Conservation (phyloP, 768 basidiomycete species). For the Scleroderma citrinum region DNA sequence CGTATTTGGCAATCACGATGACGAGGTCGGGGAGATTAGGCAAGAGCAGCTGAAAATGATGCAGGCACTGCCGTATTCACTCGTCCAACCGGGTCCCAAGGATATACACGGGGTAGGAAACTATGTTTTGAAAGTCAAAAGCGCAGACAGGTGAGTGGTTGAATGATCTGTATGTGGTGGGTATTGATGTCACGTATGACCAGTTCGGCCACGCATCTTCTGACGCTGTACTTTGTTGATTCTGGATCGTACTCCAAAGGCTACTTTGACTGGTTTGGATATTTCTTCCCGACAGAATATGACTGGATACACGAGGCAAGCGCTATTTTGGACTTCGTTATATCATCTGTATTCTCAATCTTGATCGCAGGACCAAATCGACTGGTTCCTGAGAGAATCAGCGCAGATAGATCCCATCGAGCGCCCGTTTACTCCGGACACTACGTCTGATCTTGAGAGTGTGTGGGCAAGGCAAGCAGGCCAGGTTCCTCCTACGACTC, state of each 20-base stretch:
- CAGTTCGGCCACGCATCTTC: slow-evolving; percentile 81
- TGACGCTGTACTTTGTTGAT: slow-evolving; percentile 89
- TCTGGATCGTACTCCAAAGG: slow-evolving; percentile 73
- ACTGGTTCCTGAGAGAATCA: slow-evolving; percentile 89
- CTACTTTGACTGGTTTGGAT: slow-evolving; percentile 50
- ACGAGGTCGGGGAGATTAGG: slow-evolving; percentile 58
- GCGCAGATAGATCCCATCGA: slow-evolving; percentile 66
- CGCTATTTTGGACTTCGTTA: not conserved
- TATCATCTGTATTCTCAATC: not conserved
- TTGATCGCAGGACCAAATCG: slow-evolving; percentile 56
- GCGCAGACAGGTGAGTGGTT: slow-evolving; percentile 70
- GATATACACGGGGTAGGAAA: slow-evolving; percentile 89
- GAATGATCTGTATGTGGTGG: not conserved
- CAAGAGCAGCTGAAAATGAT: slow-evolving; percentile 64
- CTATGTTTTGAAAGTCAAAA: slow-evolving; percentile 79
- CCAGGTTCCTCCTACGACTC: slow-evolving; percentile 50
- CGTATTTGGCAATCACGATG: slow-evolving; percentile 94
- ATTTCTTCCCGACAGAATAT: slow-evolving; percentile 65
- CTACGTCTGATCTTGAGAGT: slow-evolving; percentile 58
- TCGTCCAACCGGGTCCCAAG: slow-evolving; percentile 75
- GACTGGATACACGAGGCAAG: slow-evolving; percentile 77
- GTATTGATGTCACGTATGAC: not conserved
- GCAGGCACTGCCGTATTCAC: slow-evolving; percentile 78
- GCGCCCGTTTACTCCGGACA: slow-evolving; percentile 80
- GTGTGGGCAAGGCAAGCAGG: slow-evolving; percentile 60